Conservation (phyloP, 179 eudicot species). For the Dionaea muscipula region DNA sequence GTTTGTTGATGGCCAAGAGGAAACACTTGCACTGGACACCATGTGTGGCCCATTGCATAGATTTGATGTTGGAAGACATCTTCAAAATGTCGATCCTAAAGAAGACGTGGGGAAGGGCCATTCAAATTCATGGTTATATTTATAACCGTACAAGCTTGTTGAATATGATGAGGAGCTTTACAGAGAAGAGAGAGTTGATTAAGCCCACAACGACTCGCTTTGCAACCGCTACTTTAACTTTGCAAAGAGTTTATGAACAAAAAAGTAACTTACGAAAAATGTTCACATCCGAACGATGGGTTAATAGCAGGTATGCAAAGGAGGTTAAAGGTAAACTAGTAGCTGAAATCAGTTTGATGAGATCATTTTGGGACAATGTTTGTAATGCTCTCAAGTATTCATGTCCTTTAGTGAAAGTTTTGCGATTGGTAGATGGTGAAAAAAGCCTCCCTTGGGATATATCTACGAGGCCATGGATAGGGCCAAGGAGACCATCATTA, state of each 20-base stretch:
- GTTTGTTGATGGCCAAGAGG: background rate
- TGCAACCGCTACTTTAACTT: conserved; percentile 9
- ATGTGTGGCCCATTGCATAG: conserved; percentile 10
- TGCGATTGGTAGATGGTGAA: conserved; percentile 13
- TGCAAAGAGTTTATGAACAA: conserved; percentile 4
- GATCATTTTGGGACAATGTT: conserved; percentile 7
- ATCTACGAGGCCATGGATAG: conserved; percentile 10
- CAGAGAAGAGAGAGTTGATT: conserved; percentile 4
- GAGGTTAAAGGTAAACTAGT: background rate
- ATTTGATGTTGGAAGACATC: conserved; percentile 9
- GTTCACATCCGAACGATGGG: conserved; percentile 4
- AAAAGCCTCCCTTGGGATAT: conserved; percentile 5
- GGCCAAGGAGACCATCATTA: conserved; percentile 13
- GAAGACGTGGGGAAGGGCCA: conserved; percentile 5
- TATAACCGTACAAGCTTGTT: background rate
- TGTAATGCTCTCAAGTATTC: conserved; percentile 9
- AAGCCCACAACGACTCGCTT: conserved; percentile 6
- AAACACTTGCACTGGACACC: conserved; percentile 7
- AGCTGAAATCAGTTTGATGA: background rate
- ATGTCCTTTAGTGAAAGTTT: conserved; percentile 8
- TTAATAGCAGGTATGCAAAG: conserved; percentile 3
- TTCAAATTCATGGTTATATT: conserved; percentile 7
- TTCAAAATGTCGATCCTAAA: conserved; percentile 2
- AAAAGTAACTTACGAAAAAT: conserved; percentile 5
- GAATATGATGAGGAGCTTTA: conserved; percentile 9